phyloP scores from a whole-genome alignment of 768 basidiomycete species.

The Steccherinum ochraceum region DNA sequence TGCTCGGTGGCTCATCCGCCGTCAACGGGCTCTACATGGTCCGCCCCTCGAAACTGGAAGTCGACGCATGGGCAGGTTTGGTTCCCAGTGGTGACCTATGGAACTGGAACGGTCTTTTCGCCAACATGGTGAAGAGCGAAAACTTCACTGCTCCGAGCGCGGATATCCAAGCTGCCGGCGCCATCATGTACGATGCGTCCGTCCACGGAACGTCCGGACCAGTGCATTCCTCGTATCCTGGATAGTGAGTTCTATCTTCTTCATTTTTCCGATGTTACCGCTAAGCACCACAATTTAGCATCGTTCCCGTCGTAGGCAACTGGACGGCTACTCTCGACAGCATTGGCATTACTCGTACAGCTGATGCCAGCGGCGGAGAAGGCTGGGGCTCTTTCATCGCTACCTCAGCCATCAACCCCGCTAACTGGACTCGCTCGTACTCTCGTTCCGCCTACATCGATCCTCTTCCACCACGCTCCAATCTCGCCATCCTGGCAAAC shows the following conservation, averaged over 20 bases:
- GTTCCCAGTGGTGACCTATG: constrained; percentile 34
- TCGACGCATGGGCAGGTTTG: constrained; percentile 40
- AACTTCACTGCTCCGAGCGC: constrained; percentile 46
- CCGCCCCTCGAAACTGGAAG: constrained; percentile 42
- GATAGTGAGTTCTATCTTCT: constrained; percentile 35
- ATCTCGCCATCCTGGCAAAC: constrained; percentile 57
- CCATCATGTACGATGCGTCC: constrained; percentile 37
- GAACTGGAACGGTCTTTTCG: constrained; percentile 42
- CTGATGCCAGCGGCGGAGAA: constrained; percentile 41
- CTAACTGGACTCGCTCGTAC: constrained; percentile 61
- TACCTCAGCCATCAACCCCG: constrained; percentile 53
- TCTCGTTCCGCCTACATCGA: constrained; percentile 63
- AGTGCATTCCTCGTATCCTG: constrained; percentile 43
- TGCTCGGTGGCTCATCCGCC: constrained; percentile 63
- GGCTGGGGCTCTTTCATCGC: constrained; percentile 49
- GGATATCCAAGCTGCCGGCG: constrained; percentile 31
- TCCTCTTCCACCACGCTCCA: constrained; percentile 51
- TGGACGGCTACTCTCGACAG: constrained; percentile 48
- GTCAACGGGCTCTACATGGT: constrained; percentile 67
- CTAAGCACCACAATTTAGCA: constrained; percentile 24
- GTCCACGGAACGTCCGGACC: constrained; percentile 50
- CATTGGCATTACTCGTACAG: constrained; percentile 34
- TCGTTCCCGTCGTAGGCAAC: constrained; percentile 42
- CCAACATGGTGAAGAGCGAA: constrained; percentile 45
- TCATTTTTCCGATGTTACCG: neutral